Percentiles rank a stretch among this genome's conserved stretches.
These are phyloP conservation scores for Boletus tomentosulus DNA, from an alignment of 768 basidiomycete species.

Conservation along the genomic window DNA sequence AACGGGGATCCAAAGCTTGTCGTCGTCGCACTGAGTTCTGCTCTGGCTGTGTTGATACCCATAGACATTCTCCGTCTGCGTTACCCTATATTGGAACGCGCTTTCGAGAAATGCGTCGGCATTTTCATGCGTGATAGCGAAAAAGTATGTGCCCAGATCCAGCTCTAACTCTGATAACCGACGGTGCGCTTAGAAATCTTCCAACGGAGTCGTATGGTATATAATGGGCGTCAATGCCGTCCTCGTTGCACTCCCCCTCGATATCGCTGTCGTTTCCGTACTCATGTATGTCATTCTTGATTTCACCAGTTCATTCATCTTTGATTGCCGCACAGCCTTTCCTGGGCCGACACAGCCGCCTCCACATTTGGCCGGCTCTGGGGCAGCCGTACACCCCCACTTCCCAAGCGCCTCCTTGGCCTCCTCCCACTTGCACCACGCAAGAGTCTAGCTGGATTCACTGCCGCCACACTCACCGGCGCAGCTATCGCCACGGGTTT, in stretches of 20 bases:
- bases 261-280: conserved; percentile 86
- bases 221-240: conserved; percentile 81
- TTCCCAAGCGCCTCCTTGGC: conserved; percentile 47
- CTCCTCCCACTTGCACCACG: conserved; percentile 68
- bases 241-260: conserved; percentile 71
- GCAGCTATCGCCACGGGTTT: conserved; percentile 62
- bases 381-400: conserved; percentile 61
- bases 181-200: conserved; percentile 37
- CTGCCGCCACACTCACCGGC: conserved; percentile 74
- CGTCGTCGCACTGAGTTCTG: conserved; percentile 57
- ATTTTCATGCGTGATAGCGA: conserved; percentile 90
- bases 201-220: conserved; percentile 89
- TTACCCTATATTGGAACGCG: conserved; percentile 55
- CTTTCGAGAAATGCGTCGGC: conserved; percentile 70
- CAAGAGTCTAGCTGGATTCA: conserved; percentile 82
- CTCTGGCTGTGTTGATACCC: conserved; percentile 65
- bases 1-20: conserved; percentile 49
- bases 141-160: conserved; percentile 42
- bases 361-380: conserved; percentile 88
- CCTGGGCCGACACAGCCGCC: conserved; percentile 94
- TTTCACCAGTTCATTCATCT: not conserved
- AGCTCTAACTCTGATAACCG: not conserved
- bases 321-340: conserved; percentile 50
- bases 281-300: conserved; percentile 64
- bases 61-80: conserved; percentile 73